Evolutionary conservation across 2,329 filamentous ascomycete genomes (phyloP).

Genomic region (Aspergillus flavus): DNA sequence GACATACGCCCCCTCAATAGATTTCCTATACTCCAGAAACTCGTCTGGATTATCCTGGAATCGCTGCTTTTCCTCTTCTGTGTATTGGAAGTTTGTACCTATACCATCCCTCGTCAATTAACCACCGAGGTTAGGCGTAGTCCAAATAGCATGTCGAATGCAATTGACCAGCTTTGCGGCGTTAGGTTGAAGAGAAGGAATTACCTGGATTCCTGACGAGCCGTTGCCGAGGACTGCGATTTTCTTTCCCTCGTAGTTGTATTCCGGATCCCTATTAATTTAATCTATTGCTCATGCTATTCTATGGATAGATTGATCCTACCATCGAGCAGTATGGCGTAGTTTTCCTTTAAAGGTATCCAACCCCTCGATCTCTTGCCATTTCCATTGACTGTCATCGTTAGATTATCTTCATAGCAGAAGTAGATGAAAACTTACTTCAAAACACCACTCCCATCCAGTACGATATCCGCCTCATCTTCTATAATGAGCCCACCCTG

Average conservation of each 20-base stretch:
- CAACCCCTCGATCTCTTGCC: constrained; percentile 25
- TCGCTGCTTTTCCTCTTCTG: constrained; percentile 25
- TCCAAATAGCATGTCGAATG: constrained; percentile 33
- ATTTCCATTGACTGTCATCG: constrained; percentile 23
- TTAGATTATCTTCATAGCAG: not conserved
- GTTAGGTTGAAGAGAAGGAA: constrained; percentile 20
- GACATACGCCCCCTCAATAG: constrained; percentile 24
- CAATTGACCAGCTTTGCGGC: constrained; percentile 29
- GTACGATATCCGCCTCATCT: constrained; percentile 29
- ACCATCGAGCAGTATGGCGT: constrained; percentile 42
- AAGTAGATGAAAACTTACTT: constrained; percentile 13
- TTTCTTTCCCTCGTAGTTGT: constrained; percentile 25
- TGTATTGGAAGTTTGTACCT: constrained; percentile 27
- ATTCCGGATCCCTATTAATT: constrained; percentile 27
- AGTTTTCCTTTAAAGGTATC: constrained; percentile 38
- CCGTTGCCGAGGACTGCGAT: constrained; percentile 41
- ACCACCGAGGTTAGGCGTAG: constrained; percentile 24
- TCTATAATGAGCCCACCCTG: constrained; percentile 14
- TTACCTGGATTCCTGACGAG: constrained; percentile 33
- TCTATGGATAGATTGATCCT: not conserved
- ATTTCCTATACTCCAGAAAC: constrained; percentile 25
- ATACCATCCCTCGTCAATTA: constrained; percentile 26
- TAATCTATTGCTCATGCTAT: not conserved
- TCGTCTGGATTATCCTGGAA: constrained; percentile 22
- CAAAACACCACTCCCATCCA: constrained; percentile 32